These are phyloP conservation scores for Heliocybe sulcata DNA, from an alignment of 1,284 basidiomycete species.

Conservation along the genomic window DNA sequence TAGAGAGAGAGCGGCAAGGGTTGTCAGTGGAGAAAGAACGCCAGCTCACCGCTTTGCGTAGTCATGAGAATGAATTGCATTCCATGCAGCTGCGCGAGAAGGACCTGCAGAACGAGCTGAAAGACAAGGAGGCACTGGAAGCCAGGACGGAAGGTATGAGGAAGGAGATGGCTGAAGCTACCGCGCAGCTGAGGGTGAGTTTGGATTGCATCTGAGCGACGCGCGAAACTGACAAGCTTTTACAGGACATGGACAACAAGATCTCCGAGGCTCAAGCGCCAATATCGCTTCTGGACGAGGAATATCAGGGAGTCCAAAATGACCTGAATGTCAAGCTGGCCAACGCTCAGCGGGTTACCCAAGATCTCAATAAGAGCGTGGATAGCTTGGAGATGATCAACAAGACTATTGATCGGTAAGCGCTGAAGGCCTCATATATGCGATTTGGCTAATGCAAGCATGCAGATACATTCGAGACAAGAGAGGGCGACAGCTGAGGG, in stretches of 20 bases:
- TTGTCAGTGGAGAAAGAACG: conserved; percentile 63
- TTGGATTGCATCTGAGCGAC: not conserved
- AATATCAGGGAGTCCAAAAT: conserved; percentile 45
- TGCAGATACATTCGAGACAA: conserved; percentile 71
- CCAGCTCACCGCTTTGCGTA: conserved; percentile 47
- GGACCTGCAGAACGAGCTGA: conserved; percentile 53
- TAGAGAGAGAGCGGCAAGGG: conserved; percentile 61
- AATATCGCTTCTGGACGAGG: conserved; percentile 59
- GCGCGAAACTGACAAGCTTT: conserved; percentile 1
- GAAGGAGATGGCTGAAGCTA: conserved; percentile 39
- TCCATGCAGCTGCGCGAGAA: conserved; percentile 57
- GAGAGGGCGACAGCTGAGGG: conserved; percentile 53
- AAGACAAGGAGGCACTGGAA: conserved; percentile 58
- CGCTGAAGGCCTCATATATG: not conserved
- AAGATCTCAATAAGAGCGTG: conserved; percentile 59
- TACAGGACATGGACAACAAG: conserved; percentile 60
- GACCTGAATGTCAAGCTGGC: conserved; percentile 44
- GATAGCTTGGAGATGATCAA: conserved; percentile 60
- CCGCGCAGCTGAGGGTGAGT: conserved; percentile 17
- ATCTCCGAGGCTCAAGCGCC: conserved; percentile 61
- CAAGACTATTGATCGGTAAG: conserved; percentile 56
- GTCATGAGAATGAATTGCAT: conserved; percentile 51
- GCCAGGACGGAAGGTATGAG: conserved; percentile 55
- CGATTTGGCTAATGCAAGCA: not conserved
- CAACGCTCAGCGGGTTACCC: conserved; percentile 45